Evolutionary conservation across 768 basidiomycete genomes (phyloP), one percentile per base, ranked within the genome.

Genomic region (Rhodotorula babjevae): DNA sequence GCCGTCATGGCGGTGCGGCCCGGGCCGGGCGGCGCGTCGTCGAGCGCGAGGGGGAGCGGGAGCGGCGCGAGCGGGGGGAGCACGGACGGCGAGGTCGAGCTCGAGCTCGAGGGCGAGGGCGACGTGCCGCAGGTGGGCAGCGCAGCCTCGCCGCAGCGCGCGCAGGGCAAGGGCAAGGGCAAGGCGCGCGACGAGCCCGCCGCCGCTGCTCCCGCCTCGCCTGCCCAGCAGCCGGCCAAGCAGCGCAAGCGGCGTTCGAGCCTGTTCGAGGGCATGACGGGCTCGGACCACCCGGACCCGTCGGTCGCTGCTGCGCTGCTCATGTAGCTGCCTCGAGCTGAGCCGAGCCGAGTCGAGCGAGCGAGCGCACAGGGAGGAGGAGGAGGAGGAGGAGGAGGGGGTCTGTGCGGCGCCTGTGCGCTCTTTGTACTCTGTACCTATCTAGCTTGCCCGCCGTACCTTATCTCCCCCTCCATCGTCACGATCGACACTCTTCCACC

Each of bases 51-150:
- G 8, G 50, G 29, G 46, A 62, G 46, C 52, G 42, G 44, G n/a
- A 62, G 56, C 49, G 49, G 65, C 8, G 31, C 33, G 31, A 57
- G 59, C n/a, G 50, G 47, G 50, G 50, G 47, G 59, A 52, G 65
- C 7, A 47, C 57, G 46, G 23, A 57, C 59, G 50, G 50, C 27
- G 66, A 52, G 15, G 40, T 12, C 21, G 66, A 61, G 25, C 3
- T 8, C 56, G 56, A 57, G 58, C 33, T 1, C 10, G 61, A 62
- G 15, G 47, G 19, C 1, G 65, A 59, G 25, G 56, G n/a, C 33
- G 65, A 10, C 19, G 64, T 14, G 42, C 36, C 55, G 56, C 56
- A 57, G 44, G 56, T 33, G 44, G 27, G 29, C 9, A 40, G 25
- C 40, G 58, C 16, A 9, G 60, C 4, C n/a, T n/a, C 44, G 27